These are phyloP conservation scores for Metschnikowia reukaufii DNA, from an alignment of 805 yeast species.

Conservation along the genomic window DNA sequence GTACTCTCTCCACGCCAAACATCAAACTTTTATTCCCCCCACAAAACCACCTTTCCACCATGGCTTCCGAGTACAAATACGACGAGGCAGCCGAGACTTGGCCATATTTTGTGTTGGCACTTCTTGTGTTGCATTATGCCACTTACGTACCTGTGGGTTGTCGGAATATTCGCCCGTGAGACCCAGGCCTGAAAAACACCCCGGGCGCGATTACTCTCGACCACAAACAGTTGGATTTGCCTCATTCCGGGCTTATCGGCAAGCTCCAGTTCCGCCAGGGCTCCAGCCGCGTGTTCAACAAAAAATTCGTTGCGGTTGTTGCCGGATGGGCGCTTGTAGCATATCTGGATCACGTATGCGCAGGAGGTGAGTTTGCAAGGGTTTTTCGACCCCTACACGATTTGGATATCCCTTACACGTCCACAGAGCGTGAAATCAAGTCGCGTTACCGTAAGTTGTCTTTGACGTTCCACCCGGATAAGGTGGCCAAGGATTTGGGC, in stretches of 20 bases:
- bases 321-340: conserved; percentile 65
- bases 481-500: conserved; percentile 63
- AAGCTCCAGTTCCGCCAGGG: conserved; percentile 29
- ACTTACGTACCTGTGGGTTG: conserved; percentile 42
- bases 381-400: conserved; percentile 86
- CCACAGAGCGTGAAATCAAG: conserved; percentile 75
- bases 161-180: conserved; percentile 20
- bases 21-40: not conserved
- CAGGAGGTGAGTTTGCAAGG: conserved; percentile 47
- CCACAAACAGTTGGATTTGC: conserved; percentile 32
- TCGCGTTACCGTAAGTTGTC: conserved; percentile 84
- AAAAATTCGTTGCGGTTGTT: conserved; percentile 30
- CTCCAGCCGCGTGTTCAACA: conserved; percentile 39
- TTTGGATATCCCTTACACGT: conserved; percentile 70
- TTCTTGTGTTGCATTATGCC: conserved; percentile 71
- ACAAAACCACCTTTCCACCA: conserved; percentile 10
- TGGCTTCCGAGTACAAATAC: conserved; percentile 63
- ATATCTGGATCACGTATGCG: conserved; percentile 36
- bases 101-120: conserved; percentile 85
- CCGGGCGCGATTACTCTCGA: conserved; percentile 33
- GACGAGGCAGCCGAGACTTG: conserved; percentile 90
- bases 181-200: conserved; percentile 22
- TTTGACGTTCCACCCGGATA: conserved; percentile 91
- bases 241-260: conserved; percentile 24
- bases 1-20: conserved; percentile 1